Conservation (phyloP, 495 filamentous ascomycete species). For the Neurospora sp. region DNA sequence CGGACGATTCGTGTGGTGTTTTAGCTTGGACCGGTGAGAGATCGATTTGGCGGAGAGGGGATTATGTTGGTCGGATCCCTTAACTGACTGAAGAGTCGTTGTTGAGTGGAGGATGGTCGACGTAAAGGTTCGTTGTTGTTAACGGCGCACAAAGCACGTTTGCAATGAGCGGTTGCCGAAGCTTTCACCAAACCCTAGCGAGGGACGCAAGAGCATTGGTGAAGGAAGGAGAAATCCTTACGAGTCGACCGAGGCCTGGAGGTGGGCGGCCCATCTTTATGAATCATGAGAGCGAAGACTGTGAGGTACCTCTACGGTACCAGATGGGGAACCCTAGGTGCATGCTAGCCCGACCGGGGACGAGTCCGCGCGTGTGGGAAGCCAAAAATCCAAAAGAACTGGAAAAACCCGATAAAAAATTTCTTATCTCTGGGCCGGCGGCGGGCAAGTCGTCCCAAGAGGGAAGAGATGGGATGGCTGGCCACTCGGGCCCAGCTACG, state of each 20-base stretch:
- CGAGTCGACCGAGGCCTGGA: conserved; percentile 1
- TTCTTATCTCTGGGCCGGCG: conserved; percentile 19
- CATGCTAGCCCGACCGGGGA: background rate
- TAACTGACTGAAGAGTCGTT: background rate
- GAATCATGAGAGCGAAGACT: conserved; percentile 1
- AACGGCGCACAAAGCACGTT: background rate
- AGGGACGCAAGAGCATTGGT: background rate
- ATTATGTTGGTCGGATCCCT: background rate
- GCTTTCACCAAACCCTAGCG: background rate
- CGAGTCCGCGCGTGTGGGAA: background rate
- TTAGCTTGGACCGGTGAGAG: background rate
- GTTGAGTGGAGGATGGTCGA: background rate
- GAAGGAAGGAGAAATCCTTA: background rate
- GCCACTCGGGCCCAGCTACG: background rate
- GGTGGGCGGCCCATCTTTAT: conserved; percentile 9
- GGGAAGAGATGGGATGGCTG: background rate
- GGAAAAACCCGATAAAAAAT: conserved; percentile 10
- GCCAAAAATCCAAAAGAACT: conserved; percentile 2
- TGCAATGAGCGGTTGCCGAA: conserved; percentile 1
- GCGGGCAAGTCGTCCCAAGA: background rate
- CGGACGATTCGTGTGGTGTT: background rate
- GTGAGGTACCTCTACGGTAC: background rate
- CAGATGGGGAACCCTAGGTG: conserved; percentile 2
- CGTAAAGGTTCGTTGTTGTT: background rate
- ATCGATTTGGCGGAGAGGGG: background rate